Base-by-base conservation (phyloP, 139 green algal species). In the Micractinium conductrix region DNA sequence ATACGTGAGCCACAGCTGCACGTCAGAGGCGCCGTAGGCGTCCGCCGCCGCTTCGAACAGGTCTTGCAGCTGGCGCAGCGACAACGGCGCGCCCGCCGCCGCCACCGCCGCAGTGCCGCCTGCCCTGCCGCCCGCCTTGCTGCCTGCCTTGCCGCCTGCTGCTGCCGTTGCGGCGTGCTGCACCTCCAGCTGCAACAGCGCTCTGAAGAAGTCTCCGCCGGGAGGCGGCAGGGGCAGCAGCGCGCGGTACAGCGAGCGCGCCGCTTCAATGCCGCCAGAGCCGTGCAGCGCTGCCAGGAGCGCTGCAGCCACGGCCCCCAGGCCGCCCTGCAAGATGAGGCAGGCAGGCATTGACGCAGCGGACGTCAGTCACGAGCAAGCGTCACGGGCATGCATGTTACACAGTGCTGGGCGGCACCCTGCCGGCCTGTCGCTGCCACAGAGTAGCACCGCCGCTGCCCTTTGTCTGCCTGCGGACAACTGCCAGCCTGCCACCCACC, bases 1-100 rank as follows among this genome's bases (percentile, higher is more conserved):
- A 65, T 93, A 96, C 24, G 74, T 62, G 68, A 96, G 43, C 94
- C 94, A 97, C 37, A 96, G 84, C 42, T 90, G 84, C 40, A 33
- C 67, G 60, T 94, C 91, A 0, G 37, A 58, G 0, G 17, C 26
- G 2, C 93, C 93, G 81, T 96, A 91, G 9, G 85, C 83, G 28
- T 45, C 84, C 24, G 90, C 73, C 3, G 88, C 93, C 2, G 86
- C 90, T 37, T 96, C 90, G 81, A 92, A 94, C 30, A 95, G 45
- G 0, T 78, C 58, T 2, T 60, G 50, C 14, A 92, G 67, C 4
- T 85, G 75, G 53, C 81, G 67, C 21, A 42, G 3, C 1, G 81
- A 43, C 38, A 86, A 38, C 28, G 42, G n/a, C 7, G 42, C 43
- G 22, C 30, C 7, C 37, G 35, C 80, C 58, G 48, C 45, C 45